Evolutionary conservation across 2,329 filamentous ascomycete genomes (phyloP).

Genomic region (Stemphylium vesicarium): DNA sequence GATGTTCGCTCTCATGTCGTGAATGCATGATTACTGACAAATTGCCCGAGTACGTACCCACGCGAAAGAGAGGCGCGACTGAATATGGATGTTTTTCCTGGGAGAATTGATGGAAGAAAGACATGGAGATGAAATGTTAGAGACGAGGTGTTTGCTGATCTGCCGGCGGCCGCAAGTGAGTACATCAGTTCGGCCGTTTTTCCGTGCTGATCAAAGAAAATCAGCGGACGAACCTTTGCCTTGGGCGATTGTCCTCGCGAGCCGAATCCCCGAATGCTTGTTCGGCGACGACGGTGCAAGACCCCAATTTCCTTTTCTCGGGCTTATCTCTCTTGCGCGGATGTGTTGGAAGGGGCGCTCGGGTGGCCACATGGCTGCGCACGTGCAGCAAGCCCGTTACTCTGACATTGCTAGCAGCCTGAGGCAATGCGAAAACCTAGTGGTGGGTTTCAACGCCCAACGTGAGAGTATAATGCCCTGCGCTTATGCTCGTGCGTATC

Average conservation of each 20-base stretch:
- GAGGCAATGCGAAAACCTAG: neutral
- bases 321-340: neutral
- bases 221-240: too few species aligned
- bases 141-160: too few species aligned
- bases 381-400: neutral
- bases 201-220: too few species aligned
- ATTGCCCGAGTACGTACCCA: too few species aligned
- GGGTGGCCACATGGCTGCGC: neutral
- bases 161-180: too few species aligned
- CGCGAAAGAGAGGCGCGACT: too few species aligned
- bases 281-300: neutral
- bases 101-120: too few species aligned
- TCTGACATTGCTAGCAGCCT: neutral
- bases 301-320: neutral
- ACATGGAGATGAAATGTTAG: too few species aligned
- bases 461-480: neutral
- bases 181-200: too few species aligned
- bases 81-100: too few species aligned
- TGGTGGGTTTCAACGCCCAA: neutral
- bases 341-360: neutral
- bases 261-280: neutral
- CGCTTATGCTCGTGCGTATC: neutral
- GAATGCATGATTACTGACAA: too few species aligned
- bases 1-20: too few species aligned
- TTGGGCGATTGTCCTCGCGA: neutral